phyloP scores from a whole-genome alignment of 345 rosid genomes.

The Acer saccharum region DNA sequence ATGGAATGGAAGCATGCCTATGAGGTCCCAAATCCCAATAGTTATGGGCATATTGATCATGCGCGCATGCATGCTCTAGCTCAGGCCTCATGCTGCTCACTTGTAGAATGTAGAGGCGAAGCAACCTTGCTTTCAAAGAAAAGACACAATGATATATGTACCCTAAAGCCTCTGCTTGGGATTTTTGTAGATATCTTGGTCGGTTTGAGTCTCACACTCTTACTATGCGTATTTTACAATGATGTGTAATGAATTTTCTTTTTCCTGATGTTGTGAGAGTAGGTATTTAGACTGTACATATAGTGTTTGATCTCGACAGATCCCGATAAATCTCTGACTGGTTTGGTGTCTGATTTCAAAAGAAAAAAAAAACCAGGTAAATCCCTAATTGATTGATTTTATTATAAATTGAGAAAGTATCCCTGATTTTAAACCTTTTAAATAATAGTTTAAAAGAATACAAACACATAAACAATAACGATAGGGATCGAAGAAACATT shows the following conservation, averaged over 20 bases:
- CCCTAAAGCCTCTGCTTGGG: not conserved
- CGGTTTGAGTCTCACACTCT: no score
- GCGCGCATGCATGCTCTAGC: slow-evolving; percentile 17
- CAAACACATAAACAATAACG: not conserved
- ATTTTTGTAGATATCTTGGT: no score
- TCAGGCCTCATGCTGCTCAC: not conserved
- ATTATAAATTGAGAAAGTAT: no score
- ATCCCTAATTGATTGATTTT: no score
- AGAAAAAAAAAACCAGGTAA: no score
- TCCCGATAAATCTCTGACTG: no score
- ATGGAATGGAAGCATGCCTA: not conserved
- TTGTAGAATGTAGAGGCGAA: not conserved
- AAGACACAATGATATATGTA: not conserved
- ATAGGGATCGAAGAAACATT: not conserved
- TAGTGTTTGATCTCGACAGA: no score
- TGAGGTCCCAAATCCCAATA: not conserved
- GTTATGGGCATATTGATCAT: not conserved
- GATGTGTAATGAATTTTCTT: no score
- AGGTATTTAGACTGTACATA: no score
- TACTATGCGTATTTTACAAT: no score
- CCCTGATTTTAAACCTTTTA: not conserved
- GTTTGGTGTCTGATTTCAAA: no score
- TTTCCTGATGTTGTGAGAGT: no score
- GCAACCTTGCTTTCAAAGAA: not conserved
- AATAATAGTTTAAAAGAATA: not conserved